Evolutionary conservation across 352 stramenopile species (phyloP).

Genomic region (Phytophthora quininea): DNA sequence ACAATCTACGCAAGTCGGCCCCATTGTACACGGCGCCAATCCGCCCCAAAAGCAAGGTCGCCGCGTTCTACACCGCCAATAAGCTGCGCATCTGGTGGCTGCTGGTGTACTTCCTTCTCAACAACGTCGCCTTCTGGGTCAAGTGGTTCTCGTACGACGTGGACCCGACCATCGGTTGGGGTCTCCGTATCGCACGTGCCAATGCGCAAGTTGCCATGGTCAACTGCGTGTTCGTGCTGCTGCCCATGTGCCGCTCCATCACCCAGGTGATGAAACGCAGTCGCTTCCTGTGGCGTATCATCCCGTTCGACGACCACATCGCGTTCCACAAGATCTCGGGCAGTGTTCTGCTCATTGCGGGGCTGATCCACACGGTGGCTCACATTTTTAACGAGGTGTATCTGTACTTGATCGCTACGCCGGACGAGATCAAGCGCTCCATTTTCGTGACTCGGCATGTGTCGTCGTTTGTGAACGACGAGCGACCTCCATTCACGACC

Average conservation of each 20-base stretch:
- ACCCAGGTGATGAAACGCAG: constrained; percentile 75
- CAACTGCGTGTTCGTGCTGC: constrained; percentile 75
- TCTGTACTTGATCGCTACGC: constrained; percentile 69
- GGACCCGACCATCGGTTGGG: constrained; percentile 77
- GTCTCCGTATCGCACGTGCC: constrained; percentile 68
- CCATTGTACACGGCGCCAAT: constrained; percentile 38
- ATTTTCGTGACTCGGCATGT: constrained; percentile 69
- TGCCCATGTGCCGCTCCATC: constrained; percentile 84
- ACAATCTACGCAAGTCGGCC: constrained; percentile 48
- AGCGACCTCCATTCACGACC: constrained; percentile 60
- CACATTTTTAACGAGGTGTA: constrained; percentile 78
- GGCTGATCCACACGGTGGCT: constrained; percentile 64
- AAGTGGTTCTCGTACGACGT: constrained; percentile 80
- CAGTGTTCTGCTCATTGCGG: constrained; percentile 58
- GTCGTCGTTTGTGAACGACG: constrained; percentile 49
- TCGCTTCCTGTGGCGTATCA: constrained; percentile 67
- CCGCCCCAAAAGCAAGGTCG: constrained; percentile 57
- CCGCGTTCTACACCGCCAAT: constrained; percentile 70
- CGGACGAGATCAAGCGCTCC: constrained; percentile 59
- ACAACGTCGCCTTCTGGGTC: constrained; percentile 73
- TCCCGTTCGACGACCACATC: constrained; percentile 84
- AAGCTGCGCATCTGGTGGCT: constrained; percentile 84
- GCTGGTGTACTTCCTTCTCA: constrained; percentile 68
- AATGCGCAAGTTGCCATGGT: constrained; percentile 82
- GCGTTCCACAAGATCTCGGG: constrained; percentile 82